These are phyloP conservation scores for Ogataea glucozyma DNA, from an alignment of 805 yeast genomes.

Conservation along the genomic window DNA sequence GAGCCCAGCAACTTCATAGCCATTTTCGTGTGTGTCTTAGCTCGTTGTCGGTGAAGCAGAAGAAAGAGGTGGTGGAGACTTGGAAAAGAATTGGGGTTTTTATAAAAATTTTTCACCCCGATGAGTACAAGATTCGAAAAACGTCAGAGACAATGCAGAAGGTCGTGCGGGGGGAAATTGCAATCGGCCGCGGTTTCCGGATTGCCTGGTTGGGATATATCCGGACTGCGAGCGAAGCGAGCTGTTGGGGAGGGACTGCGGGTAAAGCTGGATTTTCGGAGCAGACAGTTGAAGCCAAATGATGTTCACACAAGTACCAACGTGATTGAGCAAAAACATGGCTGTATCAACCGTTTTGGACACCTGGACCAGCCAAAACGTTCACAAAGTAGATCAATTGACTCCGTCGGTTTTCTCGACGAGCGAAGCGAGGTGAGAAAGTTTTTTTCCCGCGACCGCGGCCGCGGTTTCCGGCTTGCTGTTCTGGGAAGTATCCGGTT, in stretches of 20 bases:
- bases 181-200: conserved; percentile 36
- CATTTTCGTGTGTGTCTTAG: conserved; percentile 2
- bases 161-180: conserved; percentile 19
- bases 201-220: conserved; percentile 27
- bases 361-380: too few species aligned
- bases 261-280: too few species aligned
- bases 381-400: too few species aligned
- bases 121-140: conserved; percentile 10
- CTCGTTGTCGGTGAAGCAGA: not conserved
- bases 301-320: too few species aligned
- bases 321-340: too few species aligned
- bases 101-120: conserved; percentile 18
- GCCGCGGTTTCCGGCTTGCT: too few species aligned
- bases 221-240: conserved; percentile 15
- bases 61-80: not conserved
- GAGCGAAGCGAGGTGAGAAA: not conserved
- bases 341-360: too few species aligned
- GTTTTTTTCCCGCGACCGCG: too few species aligned
- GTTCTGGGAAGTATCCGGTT: too few species aligned
- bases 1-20: conserved; percentile 7
- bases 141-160: conserved; percentile 13
- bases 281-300: too few species aligned
- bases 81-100: not conserved
- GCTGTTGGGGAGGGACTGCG: too few species aligned
- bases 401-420: conserved; percentile 1